Base-by-base conservation (phyloP, 768 basidiomycete species). In the Fistulinella prunicolor region DNA sequence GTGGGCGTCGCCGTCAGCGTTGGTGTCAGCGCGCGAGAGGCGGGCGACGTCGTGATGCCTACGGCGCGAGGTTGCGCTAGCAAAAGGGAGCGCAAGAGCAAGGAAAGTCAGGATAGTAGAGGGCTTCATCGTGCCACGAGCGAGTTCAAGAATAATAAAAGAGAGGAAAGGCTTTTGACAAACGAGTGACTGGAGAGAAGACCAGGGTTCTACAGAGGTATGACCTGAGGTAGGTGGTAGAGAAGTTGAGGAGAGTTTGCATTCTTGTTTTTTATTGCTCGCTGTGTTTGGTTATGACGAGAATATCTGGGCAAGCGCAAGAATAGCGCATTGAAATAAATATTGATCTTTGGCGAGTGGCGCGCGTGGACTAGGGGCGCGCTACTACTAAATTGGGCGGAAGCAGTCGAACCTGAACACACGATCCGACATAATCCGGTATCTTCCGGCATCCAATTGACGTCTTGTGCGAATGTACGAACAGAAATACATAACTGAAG, bases 21-120 rank as follows among this genome's bases (percentile, higher is more conserved):
- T n/a, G n/a, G n/a, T n/a, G n/a, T 74, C 67, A 10, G 66, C 70
- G 23, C 65, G 61, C 24, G 69, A 68, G n/a, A 77, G 77, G 42
- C 67, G 70, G 12, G 77, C 75, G 44, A 82, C 43, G 38, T 76
- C 74, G 36, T 73, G 65, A 55, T 79, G 74, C 22, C 43, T 51
- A 53, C 62, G 55, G 58, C 32, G 10, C 55, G 47, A 34, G 49
- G 34, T 57, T 62, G 70, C 53, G 58, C 59, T 45, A 47, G 63
- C 47, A 68, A 77, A 44, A 64, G 60, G 52, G 54, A 74, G 45
- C 4, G 50, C 30, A 65, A 62, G 30, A 68, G 72, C 42, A 67
- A 66, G 42, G 61, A 65, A 46, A 69, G 64, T n/a, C 57, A 65
- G 38, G 67, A 60, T 49, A 66, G 55, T 34, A 56, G 63, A 56